Evolutionary conservation across 208 protist genomes (phyloP).

Genomic region (Trypanosoma avium): DNA sequence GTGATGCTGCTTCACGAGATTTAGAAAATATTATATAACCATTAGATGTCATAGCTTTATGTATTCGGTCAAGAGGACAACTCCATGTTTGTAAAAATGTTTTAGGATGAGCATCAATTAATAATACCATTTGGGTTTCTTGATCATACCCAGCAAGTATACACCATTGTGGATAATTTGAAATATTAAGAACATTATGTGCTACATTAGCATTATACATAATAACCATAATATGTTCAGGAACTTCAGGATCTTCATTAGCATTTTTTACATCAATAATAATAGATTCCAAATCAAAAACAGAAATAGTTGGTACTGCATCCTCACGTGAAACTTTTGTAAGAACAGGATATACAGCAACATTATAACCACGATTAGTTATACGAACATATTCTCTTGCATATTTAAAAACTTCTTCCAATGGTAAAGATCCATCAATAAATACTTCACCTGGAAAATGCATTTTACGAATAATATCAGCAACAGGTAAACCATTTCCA

Average conservation of each 20-base stretch:
- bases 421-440: conserved; percentile 64
- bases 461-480: conserved; percentile 79
- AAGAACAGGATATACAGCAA: conserved; percentile 77
- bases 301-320: conserved; percentile 85
- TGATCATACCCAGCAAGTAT: conserved; percentile 84
- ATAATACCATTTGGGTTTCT: conserved; percentile 79
- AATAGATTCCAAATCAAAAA: conserved; percentile 86
- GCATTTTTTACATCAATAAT: conserved; percentile 71
- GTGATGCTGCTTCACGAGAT: conserved; percentile 15
- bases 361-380: conserved; percentile 41
- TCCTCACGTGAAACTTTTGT: conserved; percentile 87
- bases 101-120: conserved; percentile 87
- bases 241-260: conserved; percentile 71
- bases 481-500: conserved; percentile 81
- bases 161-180: conserved; percentile 78
- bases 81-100: conserved; percentile 84
- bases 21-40: conserved; percentile 89
- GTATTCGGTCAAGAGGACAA: conserved; percentile 80
- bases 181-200: conserved; percentile 86
- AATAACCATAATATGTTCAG: conserved; percentile 82
- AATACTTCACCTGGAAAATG: conserved; percentile 76
- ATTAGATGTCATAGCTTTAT: conserved; percentile 86
- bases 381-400: conserved; percentile 58
- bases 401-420: conserved; percentile 87
- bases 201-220: conserved; percentile 90